Percentiles rank a stretch among this genome's conserved stretches.
Evolutionary conservation across 2,329 filamentous ascomycete genomes (phyloP).

Genomic region (Trichoderma asperellum): DNA sequence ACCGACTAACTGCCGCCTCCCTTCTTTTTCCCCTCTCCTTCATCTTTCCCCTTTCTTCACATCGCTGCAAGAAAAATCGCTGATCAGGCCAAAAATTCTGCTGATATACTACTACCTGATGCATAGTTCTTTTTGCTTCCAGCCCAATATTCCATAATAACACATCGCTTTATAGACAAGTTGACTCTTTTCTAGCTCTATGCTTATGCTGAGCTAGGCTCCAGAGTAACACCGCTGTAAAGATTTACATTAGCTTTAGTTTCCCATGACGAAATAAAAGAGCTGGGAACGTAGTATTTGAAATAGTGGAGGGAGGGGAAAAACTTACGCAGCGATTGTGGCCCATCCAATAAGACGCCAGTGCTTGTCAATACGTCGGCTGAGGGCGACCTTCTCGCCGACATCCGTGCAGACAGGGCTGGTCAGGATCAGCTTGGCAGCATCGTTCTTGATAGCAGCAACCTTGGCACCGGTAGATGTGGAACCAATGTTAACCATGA

Average conservation of each 20-base stretch:
- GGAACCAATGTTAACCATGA: conserved; percentile 99
- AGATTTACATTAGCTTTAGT: conserved; percentile 34
- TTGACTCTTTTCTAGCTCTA: background rate
- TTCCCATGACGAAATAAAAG: background rate
- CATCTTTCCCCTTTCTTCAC: background rate
- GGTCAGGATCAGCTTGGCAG: conserved; percentile 90
- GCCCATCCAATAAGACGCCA: conserved; percentile 96
- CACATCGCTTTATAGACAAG: conserved; percentile 15
- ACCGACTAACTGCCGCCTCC: background rate
- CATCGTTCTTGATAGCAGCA: conserved; percentile 94
- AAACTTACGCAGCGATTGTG: conserved; percentile 70
- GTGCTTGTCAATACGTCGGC: conserved; percentile 97
- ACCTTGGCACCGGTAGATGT: conserved; percentile 98
- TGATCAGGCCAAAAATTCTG: background rate
- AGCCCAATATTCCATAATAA: conserved; percentile 3
- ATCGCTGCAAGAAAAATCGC: background rate
- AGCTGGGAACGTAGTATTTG: background rate
- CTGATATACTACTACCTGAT: background rate
- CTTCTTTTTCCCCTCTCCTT: background rate
- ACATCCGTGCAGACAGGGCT: conserved; percentile 95
- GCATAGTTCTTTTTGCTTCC: background rate
- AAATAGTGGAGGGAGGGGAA: background rate
- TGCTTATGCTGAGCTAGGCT: conserved; percentile 53
- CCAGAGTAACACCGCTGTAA: conserved; percentile 57
- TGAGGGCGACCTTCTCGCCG: conserved; percentile 96